Conservation (phyloP, 257 asterid species). For the Euphrasia confusa region DNA sequence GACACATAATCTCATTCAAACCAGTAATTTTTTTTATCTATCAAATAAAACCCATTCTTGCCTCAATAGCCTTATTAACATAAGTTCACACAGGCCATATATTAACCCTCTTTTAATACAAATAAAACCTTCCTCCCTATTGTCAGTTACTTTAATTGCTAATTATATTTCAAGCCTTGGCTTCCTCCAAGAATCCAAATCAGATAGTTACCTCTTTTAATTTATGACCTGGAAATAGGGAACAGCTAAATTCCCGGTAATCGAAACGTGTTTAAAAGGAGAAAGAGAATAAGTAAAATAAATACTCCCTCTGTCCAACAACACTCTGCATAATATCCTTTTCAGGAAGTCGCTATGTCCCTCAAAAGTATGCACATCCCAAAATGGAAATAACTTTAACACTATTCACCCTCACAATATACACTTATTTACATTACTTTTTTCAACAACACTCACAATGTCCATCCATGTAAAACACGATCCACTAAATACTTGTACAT, state of each 20-base stretch:
- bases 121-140: background rate
- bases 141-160: background rate
- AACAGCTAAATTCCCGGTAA: too few species aligned
- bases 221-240: background rate
- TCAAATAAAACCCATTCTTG: background rate
- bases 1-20: conserved; percentile 18
- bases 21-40: conserved; percentile 11
- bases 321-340: too few species aligned
- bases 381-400: too few species aligned
- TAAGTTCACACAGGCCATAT: background rate
- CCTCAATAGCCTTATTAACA: conserved; percentile 13
- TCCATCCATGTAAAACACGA: conserved; percentile 8
- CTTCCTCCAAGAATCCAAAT: conserved; percentile 5
- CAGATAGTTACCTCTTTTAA: background rate
- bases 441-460: background rate
- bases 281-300: too few species aligned
- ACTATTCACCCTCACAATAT: too few species aligned
- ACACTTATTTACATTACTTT: too few species aligned
- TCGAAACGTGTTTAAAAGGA: conserved; percentile 1
- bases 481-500: conserved; percentile 12
- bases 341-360: too few species aligned
- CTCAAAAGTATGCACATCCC: too few species aligned
- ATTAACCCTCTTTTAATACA: conserved; percentile 14
- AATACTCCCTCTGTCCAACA: too few species aligned
- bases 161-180: background rate